phyloP scores from a whole-genome alignment of 192 early-diverging fungal species.

The Backusella tuberculispora region DNA sequence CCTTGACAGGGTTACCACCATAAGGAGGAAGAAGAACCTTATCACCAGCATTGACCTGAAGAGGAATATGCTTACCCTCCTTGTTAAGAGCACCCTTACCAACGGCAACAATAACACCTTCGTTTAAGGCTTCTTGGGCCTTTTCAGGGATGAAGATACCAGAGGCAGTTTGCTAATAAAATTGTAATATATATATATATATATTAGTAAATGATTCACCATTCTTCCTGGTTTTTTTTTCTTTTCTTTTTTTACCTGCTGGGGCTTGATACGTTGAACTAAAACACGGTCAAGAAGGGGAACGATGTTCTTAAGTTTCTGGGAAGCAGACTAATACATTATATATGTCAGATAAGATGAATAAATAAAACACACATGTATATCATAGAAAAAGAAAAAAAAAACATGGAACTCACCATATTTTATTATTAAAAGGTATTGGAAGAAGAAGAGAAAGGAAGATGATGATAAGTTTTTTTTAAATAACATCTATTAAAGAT shows the following conservation, averaged over 20 bases:
- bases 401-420: conserved; percentile 3
- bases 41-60: conserved; percentile 89
- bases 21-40: conserved; percentile 94
- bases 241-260: conserved; percentile 56
- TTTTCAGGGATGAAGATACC: conserved; percentile 99
- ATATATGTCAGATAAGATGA: not conserved
- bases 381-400: too few relatives aligned
- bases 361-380: not conserved
- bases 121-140: conserved; percentile 96
- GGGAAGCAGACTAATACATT: conserved; percentile 32
- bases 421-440: conserved; percentile 5
- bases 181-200: not conserved
- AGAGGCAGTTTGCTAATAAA: conserved; percentile 86
- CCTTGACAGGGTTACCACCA: conserved; percentile 93
- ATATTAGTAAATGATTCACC: not conserved
- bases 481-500: not conserved
- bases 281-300: conserved; percentile 99
- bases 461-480: not conserved
- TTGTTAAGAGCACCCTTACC: conserved; percentile 91
- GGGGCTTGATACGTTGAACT: conserved; percentile 95
- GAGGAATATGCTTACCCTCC: conserved; percentile 82
- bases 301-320: conserved; percentile 80
- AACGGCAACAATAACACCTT: conserved; percentile 92
- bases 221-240: not conserved
- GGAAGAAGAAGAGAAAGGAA: conserved; percentile 3